phyloP scores from a whole-genome alignment of 352 stramenopile species.

The Pythium utonaiense region DNA sequence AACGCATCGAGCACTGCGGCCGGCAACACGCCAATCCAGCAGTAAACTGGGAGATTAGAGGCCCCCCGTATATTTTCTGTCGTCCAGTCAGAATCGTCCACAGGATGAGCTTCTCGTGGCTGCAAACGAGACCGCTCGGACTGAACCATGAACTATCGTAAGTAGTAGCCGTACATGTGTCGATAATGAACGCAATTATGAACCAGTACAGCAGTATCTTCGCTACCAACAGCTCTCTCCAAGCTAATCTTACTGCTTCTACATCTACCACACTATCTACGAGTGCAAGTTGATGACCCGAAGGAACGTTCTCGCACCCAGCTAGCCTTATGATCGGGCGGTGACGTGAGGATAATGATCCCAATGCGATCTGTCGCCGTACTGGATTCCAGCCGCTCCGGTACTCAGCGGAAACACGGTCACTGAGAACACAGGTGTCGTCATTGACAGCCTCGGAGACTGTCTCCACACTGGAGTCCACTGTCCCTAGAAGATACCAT shows the following conservation, averaged over 20 bases:
- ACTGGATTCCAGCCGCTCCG: background rate
- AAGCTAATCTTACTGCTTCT: too few relatives aligned
- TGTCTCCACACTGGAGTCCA: too few relatives aligned
- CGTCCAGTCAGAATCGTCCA: background rate
- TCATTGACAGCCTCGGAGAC: background rate
- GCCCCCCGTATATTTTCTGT: background rate
- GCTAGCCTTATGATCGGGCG: too few relatives aligned
- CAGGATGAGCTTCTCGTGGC: background rate
- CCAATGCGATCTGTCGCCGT: too few relatives aligned
- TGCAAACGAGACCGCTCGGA: background rate
- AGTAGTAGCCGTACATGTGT: background rate
- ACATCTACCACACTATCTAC: too few relatives aligned
- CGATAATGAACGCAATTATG: slow-evolving; percentile 3
- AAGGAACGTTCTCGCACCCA: too few relatives aligned
- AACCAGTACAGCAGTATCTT: background rate
- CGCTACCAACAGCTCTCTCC: background rate
- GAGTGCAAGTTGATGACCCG: too few relatives aligned
- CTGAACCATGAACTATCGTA: background rate
- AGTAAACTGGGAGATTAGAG: slow-evolving; percentile 1
- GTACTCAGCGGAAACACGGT: background rate
- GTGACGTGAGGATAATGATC: too few relatives aligned
- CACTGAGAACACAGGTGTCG: background rate
- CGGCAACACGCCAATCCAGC: background rate
- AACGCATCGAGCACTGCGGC: background rate
- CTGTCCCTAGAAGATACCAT: too few relatives aligned